Evolutionary conservation across 768 basidiomycete genomes (phyloP), one percentile per base, ranked within the genome.

Genomic region (Xerocomellus chrysenteron): DNA sequence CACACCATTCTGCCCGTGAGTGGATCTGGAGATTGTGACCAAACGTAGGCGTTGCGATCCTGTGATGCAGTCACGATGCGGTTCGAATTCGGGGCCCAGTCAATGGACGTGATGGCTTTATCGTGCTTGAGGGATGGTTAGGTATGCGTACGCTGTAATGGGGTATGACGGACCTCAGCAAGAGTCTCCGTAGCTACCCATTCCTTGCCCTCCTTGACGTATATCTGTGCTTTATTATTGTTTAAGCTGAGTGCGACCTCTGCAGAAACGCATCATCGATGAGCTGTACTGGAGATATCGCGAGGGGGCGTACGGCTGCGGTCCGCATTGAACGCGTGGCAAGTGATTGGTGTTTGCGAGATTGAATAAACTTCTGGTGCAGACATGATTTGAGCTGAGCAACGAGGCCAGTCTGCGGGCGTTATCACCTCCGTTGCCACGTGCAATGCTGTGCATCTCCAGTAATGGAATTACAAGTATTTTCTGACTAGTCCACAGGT

Each of bases 51-150:
- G 70, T 99, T 99, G 52, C 97, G 80, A 70, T 99, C 97, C 71
- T 99, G 96, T n/a, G 95, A 96, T 64, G 94, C 92, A 13, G 97
- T 98, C 26, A 99, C 96, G 75, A 99, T 96, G 44, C 92, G 89
- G 75, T 98, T 98, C 46, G 97, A 94, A 63, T 84, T 83, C 17
- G 95, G 94, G 13, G 95, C 97, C 97, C 97, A 99, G 72, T 98
- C 95, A 72, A 99, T 97, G 54, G 94, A 94, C 3, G 96, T 98
- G 75, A 99, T 90, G 56, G 87, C 76, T 75, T 98, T 98, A 78
- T 99, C 97, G 76, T 99, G 97, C 94, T 98, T 69, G 14, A 26
- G 32, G 37, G 10, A 44, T 14, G 36, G 45, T 58, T 48, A 50
- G 54, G 24, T 1, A 5, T 36, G 9, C 14, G 21, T 47, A 40